Percentiles rank a stretch among this genome's conserved stretches.
Conservation (phyloP, 306 rosid species). For the Acacia crassicarpa region DNA sequence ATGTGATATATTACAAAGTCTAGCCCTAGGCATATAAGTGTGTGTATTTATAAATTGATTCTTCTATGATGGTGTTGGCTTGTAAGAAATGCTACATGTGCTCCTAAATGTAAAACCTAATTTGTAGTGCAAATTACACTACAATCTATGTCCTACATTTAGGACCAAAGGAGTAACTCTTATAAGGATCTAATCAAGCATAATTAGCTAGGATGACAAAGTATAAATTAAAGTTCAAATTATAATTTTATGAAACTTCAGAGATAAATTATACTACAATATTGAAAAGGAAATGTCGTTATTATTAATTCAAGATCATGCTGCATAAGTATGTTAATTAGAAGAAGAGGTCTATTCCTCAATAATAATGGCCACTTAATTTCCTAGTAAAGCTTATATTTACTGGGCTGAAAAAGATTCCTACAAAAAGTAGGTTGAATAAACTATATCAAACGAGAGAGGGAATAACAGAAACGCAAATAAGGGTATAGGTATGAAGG, state of each 20-base stretch:
- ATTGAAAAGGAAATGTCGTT: not conserved
- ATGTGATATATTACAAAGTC: no score
- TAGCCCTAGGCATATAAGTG: no score
- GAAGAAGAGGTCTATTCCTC: not conserved
- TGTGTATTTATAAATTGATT: no score
- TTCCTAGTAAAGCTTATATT: conserved; percentile 34
- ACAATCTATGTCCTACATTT: no score
- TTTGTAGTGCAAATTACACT: no score
- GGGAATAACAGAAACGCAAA: conserved; percentile 36
- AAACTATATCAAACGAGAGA: conserved; percentile 38
- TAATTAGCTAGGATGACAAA: no score
- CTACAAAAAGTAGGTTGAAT: conserved; percentile 41
- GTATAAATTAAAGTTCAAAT: no score
- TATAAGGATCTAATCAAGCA: not conserved
- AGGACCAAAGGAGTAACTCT: no score
- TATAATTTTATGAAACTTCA: not conserved
- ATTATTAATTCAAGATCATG: not conserved
- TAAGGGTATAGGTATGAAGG: conserved; percentile 37
- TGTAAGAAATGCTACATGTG: no score
- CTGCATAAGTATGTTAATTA: not conserved
- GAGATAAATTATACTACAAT: not conserved
- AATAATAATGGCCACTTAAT: not conserved
- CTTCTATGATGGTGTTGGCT: no score
- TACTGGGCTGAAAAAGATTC: conserved; percentile 39
- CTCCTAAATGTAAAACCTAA: rapidly evolving